These are phyloP conservation scores for Salvia splendens DNA, from an alignment of 257 asterid genomes.

Conservation along the genomic window DNA sequence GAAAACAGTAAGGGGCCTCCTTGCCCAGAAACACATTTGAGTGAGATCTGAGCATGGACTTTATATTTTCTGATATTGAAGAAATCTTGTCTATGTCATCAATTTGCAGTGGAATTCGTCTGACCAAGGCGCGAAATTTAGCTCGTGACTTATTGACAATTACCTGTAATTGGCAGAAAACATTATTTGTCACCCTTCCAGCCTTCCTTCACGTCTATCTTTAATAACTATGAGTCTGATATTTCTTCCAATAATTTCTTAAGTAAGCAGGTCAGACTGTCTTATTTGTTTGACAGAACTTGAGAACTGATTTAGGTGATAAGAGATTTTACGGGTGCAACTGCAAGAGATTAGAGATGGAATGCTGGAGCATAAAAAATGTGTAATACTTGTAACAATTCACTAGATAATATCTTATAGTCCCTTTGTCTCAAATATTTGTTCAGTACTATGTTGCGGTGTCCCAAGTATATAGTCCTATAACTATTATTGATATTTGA, in stretches of 20 bases:
- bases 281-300: background rate
- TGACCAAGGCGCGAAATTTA: conserved; percentile 57
- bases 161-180: conserved; percentile 50
- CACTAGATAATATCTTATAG: conserved; percentile 1
- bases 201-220: conserved; percentile 3
- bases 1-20: conserved; percentile 85
- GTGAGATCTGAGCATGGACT: conserved; percentile 69
- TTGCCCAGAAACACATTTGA: conserved; percentile 70
- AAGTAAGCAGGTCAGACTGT: conserved; percentile 11
- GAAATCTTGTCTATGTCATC: conserved; percentile 74
- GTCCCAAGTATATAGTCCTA: too few species aligned
- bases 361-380: background rate
- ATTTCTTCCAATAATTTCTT: background rate
- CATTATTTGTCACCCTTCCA: conserved; percentile 9
- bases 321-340: background rate
- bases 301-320: conserved; percentile 17
- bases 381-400: background rate
- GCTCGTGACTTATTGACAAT: conserved; percentile 94
- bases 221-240: conserved; percentile 7
- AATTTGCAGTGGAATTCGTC: conserved; percentile 58
- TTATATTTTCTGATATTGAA: conserved; percentile 68
- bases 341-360: conserved; percentile 12
- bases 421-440: too few species aligned
- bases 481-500: too few species aligned
- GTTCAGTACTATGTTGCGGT: too few species aligned